Percentiles rank a stretch among this genome's conserved stretches.
Conservation (phyloP, 495 filamentous ascomycete species). For the Gamarada debralockiae region DNA sequence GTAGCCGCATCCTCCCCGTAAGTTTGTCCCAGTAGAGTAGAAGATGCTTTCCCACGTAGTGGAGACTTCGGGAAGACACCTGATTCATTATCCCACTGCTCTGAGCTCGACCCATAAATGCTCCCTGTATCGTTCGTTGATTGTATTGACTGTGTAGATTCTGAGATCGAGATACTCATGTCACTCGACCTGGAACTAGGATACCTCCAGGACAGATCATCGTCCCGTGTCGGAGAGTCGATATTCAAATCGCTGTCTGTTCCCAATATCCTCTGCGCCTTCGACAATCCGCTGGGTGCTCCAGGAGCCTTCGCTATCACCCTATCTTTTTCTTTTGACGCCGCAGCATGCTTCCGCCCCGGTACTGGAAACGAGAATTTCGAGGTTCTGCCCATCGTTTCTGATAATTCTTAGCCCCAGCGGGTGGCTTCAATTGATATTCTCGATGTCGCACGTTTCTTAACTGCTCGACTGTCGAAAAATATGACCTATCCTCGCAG, state of each 20-base stretch:
- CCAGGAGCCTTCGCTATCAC: constrained; percentile 21
- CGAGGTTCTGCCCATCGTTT: constrained; percentile 43
- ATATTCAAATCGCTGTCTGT: constrained; percentile 26
- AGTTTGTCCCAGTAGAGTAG: constrained; percentile 20
- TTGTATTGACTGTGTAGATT: constrained; percentile 38
- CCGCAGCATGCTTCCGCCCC: constrained; percentile 37
- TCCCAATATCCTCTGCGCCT: constrained; percentile 39
- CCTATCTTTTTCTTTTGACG: constrained; percentile 12
- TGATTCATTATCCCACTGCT: constrained; percentile 44
- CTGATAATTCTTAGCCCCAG: not conserved
- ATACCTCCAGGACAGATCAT: constrained; percentile 18
- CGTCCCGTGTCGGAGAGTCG: constrained; percentile 17
- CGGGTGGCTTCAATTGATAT: not conserved
- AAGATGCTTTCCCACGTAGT: constrained; percentile 18
- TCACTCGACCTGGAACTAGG: constrained; percentile 19
- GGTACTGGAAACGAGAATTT: constrained; percentile 51
- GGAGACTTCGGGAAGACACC: constrained; percentile 35
- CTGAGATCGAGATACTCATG: constrained; percentile 45
- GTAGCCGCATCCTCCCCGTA: constrained; percentile 20
- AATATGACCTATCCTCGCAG: too few species aligned
- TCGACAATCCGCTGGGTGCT: constrained; percentile 33
- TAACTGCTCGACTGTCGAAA: too few species aligned
- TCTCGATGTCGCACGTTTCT: too few species aligned
- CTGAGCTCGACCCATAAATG: constrained; percentile 18
- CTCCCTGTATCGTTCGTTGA: constrained; percentile 18